Evolutionary conservation across 139 green algal genomes (phyloP), one percentile per base, ranked within the genome.

Genomic region (Tetraselmis striata): DNA sequence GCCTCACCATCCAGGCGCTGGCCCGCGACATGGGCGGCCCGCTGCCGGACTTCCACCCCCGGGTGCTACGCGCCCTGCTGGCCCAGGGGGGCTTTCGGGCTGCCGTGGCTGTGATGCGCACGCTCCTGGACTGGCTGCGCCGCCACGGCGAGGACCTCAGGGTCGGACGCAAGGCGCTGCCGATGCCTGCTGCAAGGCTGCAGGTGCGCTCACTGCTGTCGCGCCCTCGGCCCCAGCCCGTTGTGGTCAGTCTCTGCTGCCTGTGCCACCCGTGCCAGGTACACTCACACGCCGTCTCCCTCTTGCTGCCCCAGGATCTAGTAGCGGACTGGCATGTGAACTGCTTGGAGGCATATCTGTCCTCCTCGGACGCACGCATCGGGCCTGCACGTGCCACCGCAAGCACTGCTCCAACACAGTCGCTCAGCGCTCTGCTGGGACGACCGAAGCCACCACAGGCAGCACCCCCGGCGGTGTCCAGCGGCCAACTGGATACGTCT

Each of bases 21-120:
- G 45, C 45, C 45, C 45, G 45, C 45, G 11, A 18, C 11, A 18
- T 18, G 45, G 45, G 45, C 27, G 81, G 84, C 2, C 59, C 83
- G 28, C n/a, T 90, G 83, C 81, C 88, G 11, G 45, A 84, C 1
- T 90, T 84, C 77, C 81, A 89, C 59, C 88, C 86, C 0, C 31
- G 75, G 1, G 59, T 82, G 0, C 26, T 91, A 5, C 45, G 30
- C 1, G 28, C 80, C 23, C 28, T 92, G 29, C 31, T 92, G 1
- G 81, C 80, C 0, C 81, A 85, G 30, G 88, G 88, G 1, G 31
- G 78, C 28, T 45, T 86, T 0, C n/a, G 1, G 1, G 81, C 86
- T 23, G 86, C 84, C 24, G 81, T 45, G 2, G 28, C 75, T 0
- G 80, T 87, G 0, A 31, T 92, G 59, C 77, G 85, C 2, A 30